Base-by-base conservation (phyloP, 148 eudicot species). In the Oxyria digyna region DNA sequence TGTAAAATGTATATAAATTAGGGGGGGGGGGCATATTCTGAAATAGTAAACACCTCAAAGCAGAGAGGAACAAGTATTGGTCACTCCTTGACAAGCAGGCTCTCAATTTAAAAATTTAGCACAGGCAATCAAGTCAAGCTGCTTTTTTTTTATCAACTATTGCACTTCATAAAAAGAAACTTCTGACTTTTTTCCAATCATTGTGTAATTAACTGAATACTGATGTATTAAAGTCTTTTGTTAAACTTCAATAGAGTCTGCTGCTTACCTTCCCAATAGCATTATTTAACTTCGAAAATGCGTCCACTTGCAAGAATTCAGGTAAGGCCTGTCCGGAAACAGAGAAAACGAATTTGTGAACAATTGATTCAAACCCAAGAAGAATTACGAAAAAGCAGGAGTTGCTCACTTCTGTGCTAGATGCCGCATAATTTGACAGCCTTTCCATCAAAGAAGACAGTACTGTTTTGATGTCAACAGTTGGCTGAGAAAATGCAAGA, bases 341-440 rank as follows among this genome's bases (percentile, higher is more conserved):
- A 59, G 35, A 31, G 20, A 24, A 62, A n/a, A 70, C 69, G 59
- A 67, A 35, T 69, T 62, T 42, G 12, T 80, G 69, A 50, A 62
- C 45, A 41, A 37, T 17, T 64, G 8, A 21, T 20, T 1, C 32
- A 41, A 70, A 48, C 9, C 24, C 42, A 43, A 79, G 21, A 23
- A 49, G 41, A 26, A 45, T 62, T 52, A 32, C 66, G 20, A 74
- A 42, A 37, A 59, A 42, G 29, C 24, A 14, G 4, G 45, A 55
- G 27, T 63, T 46, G 76, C 96, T 85, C 82, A 90, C 99, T 81
- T 91, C 99, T 74, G 82, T 68, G 78, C 93, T 87, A 68, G 93
- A 82, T 72, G 97, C 97, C 74, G 96, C 99, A 87, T 94, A 94
- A 79, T 90, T 91, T 66, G 99, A 94, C 49, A 94, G 91, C 76